Base-by-base conservation (phyloP, 805 yeast genomes). In the Wickerhamiella lipophila region DNA sequence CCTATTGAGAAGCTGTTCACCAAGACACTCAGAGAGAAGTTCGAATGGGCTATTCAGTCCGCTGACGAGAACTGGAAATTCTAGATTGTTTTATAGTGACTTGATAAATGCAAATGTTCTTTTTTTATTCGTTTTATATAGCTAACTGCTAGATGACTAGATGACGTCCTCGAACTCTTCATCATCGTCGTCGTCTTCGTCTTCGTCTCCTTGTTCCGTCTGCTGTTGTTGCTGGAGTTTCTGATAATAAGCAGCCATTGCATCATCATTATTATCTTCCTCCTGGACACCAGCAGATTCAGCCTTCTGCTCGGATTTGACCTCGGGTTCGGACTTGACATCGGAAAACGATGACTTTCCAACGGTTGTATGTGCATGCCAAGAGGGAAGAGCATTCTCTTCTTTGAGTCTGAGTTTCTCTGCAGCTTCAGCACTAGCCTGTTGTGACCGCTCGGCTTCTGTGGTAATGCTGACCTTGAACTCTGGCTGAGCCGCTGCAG, bases 351-450 rank as follows among this genome's bases (percentile, higher is more conserved):
- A 40, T 30, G 43, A 25, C 30, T 52, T 36, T 42, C 95, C 95
- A 55, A 89, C 89, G 0, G 99, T 88, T 60, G 89, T 78, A 56
- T 81, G 81, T 55, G 82, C 78, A 62, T 92, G 95, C 99, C 99
- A 92, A 25, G 92, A 81, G 6, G 99, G 99, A 56, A 92, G 72
- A 3, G 96, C 96, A 62, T 92, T 92, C 64, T 89, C 96, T 60
- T 83, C 81, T 64, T 88, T 72, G 55, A 76, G 73, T 64, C 74
- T 80, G 64, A 76, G 78, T 73, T 74, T 79, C 69, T 70, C 78
- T 65, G 63, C 83, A 81, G 60, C 76, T 69, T 56, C 78, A 79
- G 74, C 73, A 64, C 80, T 87, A 56, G 77, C 74, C 60, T 74
- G 79, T 55, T 74, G 72, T 52, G 78, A 77, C 58, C 84, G 94